These are phyloP conservation scores for Tricholoma terreum DNA, from an alignment of 768 basidiomycete species.

Conservation along the genomic window DNA sequence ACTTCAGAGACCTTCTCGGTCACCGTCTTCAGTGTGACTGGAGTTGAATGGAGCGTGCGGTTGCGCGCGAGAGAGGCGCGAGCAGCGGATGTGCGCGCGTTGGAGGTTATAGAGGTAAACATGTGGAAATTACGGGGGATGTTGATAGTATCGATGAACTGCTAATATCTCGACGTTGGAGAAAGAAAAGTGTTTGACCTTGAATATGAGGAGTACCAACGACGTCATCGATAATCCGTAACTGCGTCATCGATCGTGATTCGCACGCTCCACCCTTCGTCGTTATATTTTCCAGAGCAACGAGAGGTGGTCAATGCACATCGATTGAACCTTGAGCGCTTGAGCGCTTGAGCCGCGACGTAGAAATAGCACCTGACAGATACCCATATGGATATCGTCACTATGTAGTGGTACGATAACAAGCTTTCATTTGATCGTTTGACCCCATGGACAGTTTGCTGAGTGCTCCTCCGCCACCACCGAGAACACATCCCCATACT, in stretches of 20 bases:
- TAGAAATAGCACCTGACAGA: no score
- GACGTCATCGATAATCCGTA: neutral
- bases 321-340: no score
- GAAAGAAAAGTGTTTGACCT: neutral
- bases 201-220: neutral
- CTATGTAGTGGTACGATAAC: no score
- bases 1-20: slow-evolving; percentile 44
- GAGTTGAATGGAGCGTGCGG: slow-evolving; percentile 35
- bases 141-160: neutral
- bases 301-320: no score
- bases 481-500: no score
- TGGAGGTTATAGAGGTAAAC: slow-evolving; percentile 10
- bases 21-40: slow-evolving; percentile 34
- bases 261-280: no score
- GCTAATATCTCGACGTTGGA: neutral
- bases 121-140: neutral
- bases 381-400: no score
- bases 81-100: slow-evolving; percentile 7
- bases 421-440: no score
- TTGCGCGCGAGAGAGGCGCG: slow-evolving; percentile 8
- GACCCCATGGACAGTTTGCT: no score
- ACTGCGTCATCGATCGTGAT: neutral
- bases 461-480: no score
- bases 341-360: no score
- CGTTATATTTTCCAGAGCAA: no score